A percentile compares a stretch with the other conserved stretches of the same genome.
Evolutionary conservation across 2,329 filamentous ascomycete genomes (phyloP).

Genomic region (Trichoderma asperellum): DNA sequence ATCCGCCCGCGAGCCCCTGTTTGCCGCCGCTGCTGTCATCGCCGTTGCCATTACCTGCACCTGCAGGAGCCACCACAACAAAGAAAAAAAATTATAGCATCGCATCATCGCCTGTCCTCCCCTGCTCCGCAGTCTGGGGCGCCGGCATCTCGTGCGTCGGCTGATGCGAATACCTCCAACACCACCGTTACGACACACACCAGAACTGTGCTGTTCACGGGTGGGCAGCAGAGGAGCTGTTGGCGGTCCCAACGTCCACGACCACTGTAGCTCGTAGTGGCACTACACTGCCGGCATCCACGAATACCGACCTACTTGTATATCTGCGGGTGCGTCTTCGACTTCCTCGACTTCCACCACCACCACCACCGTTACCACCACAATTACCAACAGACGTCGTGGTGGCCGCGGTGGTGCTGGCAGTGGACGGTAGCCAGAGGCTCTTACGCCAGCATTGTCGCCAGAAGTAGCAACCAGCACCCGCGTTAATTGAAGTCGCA

Average conservation of each 20-base stretch:
- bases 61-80: constrained; percentile 23
- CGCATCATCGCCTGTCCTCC: constrained; percentile 22
- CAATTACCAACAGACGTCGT: constrained; percentile 1
- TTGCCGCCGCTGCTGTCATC: constrained; percentile 6
- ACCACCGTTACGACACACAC: no score
- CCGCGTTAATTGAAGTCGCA: neutral
- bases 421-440: constrained; percentile 4
- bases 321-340: neutral
- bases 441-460: constrained; percentile 13
- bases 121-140: constrained; percentile 12
- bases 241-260: neutral
- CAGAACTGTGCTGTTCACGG: neutral
- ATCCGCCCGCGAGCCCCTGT: constrained; percentile 15
- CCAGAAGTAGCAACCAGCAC: constrained; percentile 31
- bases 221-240: neutral
- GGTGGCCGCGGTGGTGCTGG: constrained; percentile 23
- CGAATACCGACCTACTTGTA: neutral
- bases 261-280: neutral
- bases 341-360: neutral
- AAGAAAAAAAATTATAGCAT: constrained; percentile 7
- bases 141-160: constrained; percentile 20
- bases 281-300: neutral
- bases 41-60: constrained; percentile 12
- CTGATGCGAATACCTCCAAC: neutral
- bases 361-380: neutral